These are phyloP conservation scores for Globisporangium uncinulatum DNA, from an alignment of 352 stramenopile species.

Conservation along the genomic window DNA sequence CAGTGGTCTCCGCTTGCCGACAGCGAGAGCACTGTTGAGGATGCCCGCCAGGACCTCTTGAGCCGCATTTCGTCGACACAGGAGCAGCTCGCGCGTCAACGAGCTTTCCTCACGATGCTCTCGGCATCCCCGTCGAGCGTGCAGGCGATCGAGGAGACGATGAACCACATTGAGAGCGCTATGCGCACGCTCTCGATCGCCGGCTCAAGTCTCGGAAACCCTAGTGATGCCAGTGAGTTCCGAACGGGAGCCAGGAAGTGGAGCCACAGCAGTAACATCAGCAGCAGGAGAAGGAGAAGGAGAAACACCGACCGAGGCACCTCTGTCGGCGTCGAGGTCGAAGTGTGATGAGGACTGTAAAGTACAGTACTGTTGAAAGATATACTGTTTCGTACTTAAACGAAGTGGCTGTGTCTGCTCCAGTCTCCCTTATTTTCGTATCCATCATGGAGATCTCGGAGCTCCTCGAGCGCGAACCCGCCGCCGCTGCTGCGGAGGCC, in stretches of 20 bases:
- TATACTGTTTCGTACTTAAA: no score
- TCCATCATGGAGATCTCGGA: no score
- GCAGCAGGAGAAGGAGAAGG: neutral
- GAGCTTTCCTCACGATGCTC: conserved; percentile 32
- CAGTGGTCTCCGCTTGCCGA: neutral
- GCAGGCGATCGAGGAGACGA: conserved; percentile 38
- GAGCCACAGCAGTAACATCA: neutral
- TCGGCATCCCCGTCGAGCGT: conserved; percentile 47
- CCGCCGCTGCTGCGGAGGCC: neutral
- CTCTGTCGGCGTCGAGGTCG: neutral
- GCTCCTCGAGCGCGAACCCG: neutral
- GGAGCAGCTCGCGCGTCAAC: conserved; percentile 53
- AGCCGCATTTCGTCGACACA: conserved; percentile 61
- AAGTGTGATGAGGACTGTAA: neutral
- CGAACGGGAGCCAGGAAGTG: neutral
- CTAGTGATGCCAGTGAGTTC: neutral
- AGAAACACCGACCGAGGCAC: neutral
- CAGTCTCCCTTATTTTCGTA: neutral
- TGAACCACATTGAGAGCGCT: conserved; percentile 40
- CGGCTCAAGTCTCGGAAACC: neutral
- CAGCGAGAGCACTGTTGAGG: neutral
- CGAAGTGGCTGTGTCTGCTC: no score
- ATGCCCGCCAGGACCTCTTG: conserved; percentile 40
- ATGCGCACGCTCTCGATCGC: conserved; percentile 8
- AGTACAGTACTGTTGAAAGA: no score